Evolutionary conservation across 768 basidiomycete species (phyloP), one percentile per base, ranked within the genome.

Genomic region (Macrocybe gigantea): DNA sequence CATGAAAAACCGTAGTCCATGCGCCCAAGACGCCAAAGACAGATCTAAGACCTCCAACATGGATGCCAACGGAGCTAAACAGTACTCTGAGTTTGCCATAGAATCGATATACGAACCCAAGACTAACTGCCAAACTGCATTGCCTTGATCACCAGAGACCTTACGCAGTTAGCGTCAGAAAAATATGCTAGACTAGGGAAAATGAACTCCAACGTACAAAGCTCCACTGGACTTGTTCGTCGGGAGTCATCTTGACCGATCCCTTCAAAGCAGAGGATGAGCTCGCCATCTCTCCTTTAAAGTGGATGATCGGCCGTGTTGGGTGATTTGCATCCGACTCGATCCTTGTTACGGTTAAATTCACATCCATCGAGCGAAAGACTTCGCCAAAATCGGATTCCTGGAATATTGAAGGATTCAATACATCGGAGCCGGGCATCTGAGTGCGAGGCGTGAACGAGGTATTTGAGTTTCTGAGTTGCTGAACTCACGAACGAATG

Each of bases 41-140:
- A 3, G 85, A 85, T 11, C 79, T 73, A 12, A 83, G 54, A 1
- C 72, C 77, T 11, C 86, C 84, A 10, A 86, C 49, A 48, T 83
- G 80, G 14, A 87, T 63, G 33, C 74, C 83, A 34, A 79, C 73
- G n/a, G 75, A 80, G 54, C 83, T 85, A 47, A 41, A 42, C 37
- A 48, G 49, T 12, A 6, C 7, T 44, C 14, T 35, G 40, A 31
- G 22, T 47, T 33, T 10, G 9, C 13, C 10, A 38, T 8, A 4
- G 35, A 40, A 14, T 5, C 10, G 35, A 32, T 22, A 9, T 14
- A 34, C 8, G 32, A 34, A 41, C 9, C 5, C n/a, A 8, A 29
- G 9, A 64, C 70, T 14, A 33, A 82, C 80, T 72, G 74, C 82
- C 82, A 84, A 12, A 82, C 71, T 9, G 75, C 66, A 43, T 72